Evolutionary conservation across 2,329 filamentous ascomycete genomes (phyloP).

Genomic region (Onygena corvina): DNA sequence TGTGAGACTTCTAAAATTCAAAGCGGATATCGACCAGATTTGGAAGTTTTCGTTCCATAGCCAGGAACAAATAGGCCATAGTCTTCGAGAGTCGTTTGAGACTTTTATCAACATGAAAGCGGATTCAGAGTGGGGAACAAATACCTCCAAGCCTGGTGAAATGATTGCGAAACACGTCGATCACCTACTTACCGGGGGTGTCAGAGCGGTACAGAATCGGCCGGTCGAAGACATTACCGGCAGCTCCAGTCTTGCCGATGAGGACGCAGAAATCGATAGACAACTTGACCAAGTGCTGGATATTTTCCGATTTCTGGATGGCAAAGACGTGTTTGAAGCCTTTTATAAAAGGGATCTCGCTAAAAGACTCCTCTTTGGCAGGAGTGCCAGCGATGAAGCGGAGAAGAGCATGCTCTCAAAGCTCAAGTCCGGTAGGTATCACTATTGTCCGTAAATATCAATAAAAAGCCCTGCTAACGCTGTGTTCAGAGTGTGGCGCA

Average conservation of each 20-base stretch:
- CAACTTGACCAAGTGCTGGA: conserved; percentile 89
- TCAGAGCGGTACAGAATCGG: conserved; percentile 65
- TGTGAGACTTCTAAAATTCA: conserved; percentile 64
- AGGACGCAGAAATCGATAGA: conserved; percentile 81
- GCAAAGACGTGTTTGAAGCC: conserved; percentile 94
- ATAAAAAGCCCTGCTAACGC: not conserved
- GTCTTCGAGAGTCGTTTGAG: conserved; percentile 73
- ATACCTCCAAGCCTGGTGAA: conserved; percentile 89
- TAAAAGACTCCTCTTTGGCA: conserved; percentile 73
- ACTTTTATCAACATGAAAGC: conserved; percentile 81
- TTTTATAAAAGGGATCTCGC: conserved; percentile 99
- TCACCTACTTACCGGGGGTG: conserved; percentile 69
- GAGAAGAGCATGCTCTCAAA: conserved; percentile 91
- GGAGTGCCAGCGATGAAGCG: conserved; percentile 86
- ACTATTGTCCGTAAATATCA: not conserved
- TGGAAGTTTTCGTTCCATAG: conserved; percentile 64
- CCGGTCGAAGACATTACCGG: conserved; percentile 46
- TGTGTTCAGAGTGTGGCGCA: conserved; percentile 64
- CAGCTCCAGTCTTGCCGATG: conserved; percentile 57
- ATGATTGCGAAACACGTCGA: conserved; percentile 99
- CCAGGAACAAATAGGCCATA: conserved; percentile 64
- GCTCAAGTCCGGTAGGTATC: conserved; percentile 55
- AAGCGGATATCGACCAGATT: conserved; percentile 64
- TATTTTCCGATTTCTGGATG: conserved; percentile 91
- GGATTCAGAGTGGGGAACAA: conserved; percentile 59